These are phyloP conservation scores for Haberlea rhodopensis DNA, from an alignment of 257 asterid genomes.

Conservation along the genomic window DNA sequence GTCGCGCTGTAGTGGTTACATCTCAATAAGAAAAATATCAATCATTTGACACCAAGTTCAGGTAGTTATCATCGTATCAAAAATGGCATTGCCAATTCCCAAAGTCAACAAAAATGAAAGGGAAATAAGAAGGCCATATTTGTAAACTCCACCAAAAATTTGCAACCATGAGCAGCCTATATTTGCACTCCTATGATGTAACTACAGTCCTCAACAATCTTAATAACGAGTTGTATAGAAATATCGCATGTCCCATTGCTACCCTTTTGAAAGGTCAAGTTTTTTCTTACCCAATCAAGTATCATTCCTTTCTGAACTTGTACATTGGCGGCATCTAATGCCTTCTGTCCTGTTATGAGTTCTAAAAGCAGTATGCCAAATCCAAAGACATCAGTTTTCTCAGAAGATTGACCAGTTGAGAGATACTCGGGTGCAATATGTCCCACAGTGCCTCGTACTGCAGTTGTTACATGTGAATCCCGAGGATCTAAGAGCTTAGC, in stretches of 20 bases:
- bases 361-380: slow-evolving; percentile 85
- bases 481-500: slow-evolving; percentile 88
- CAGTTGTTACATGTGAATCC: slow-evolving; percentile 92
- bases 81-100: too few species aligned
- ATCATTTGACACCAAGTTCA: too few species aligned
- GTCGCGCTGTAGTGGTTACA: too few species aligned
- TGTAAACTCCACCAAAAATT: too few species aligned
- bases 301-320: slow-evolving; percentile 81
- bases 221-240: too few species aligned
- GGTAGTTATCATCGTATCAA: too few species aligned
- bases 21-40: too few species aligned
- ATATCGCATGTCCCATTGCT: neutral
- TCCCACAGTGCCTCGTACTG: slow-evolving; percentile 91
- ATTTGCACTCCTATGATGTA: too few species aligned
- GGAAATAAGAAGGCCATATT: too few species aligned
- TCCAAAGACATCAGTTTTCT: slow-evolving; percentile 90
- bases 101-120: too few species aligned
- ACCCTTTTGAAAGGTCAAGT: neutral
- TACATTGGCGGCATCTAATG: slow-evolving; percentile 59
- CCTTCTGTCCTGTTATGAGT: slow-evolving; percentile 78
- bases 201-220: too few species aligned
- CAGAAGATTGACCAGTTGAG: slow-evolving; percentile 95
- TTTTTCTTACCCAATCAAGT: slow-evolving; percentile 69
- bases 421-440: slow-evolving; percentile 95
- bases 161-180: too few species aligned